Percentiles rank a stretch among this genome's conserved stretches.
phyloP scores from a whole-genome alignment of 345 rosid species.

The Citrus trifoliata region DNA sequence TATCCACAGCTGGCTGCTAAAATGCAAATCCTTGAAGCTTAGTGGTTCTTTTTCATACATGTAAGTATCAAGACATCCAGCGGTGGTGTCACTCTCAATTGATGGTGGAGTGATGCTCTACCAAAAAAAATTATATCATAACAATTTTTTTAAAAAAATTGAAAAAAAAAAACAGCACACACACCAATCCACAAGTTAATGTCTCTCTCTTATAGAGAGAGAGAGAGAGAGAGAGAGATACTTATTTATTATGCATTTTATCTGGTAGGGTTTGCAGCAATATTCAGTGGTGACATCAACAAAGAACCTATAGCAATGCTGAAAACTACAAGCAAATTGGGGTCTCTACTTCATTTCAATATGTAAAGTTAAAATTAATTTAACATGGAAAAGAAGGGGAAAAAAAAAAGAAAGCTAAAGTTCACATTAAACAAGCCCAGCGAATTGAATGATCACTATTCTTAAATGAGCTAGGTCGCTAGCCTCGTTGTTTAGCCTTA shows the following conservation, averaged over 20 bases:
- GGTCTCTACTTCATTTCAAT: not conserved
- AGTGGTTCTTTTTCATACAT: slow-evolving; percentile 25
- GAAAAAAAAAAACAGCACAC: not conserved
- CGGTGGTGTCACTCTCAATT: slow-evolving; percentile 35
- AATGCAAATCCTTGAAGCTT: slow-evolving; percentile 13
- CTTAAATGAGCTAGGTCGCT: not conserved
- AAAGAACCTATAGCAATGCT: not conserved
- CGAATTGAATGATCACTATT: not conserved
- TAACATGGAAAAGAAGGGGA: too few relatives aligned
- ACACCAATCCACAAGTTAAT: too few relatives aligned
- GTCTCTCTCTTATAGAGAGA: too few relatives aligned
- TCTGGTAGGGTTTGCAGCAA: not conserved
- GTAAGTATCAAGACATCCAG: slow-evolving; percentile 18
- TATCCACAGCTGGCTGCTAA: slow-evolving; percentile 9
- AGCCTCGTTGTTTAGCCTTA: not conserved
- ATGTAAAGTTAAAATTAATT: too few relatives aligned
- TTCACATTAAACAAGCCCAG: not conserved
- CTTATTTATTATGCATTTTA: too few relatives aligned
- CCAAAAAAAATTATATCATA: too few relatives aligned
- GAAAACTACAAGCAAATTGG: slow-evolving; percentile 7
- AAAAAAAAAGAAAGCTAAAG: not conserved
- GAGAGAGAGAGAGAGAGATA: too few relatives aligned
- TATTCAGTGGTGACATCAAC: not conserved
- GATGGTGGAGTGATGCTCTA: too few relatives aligned
- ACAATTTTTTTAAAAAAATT: not conserved